Evolutionary conservation across 2,329 filamentous ascomycete genomes (phyloP).

Genomic region (Aspergillus clavatus): DNA sequence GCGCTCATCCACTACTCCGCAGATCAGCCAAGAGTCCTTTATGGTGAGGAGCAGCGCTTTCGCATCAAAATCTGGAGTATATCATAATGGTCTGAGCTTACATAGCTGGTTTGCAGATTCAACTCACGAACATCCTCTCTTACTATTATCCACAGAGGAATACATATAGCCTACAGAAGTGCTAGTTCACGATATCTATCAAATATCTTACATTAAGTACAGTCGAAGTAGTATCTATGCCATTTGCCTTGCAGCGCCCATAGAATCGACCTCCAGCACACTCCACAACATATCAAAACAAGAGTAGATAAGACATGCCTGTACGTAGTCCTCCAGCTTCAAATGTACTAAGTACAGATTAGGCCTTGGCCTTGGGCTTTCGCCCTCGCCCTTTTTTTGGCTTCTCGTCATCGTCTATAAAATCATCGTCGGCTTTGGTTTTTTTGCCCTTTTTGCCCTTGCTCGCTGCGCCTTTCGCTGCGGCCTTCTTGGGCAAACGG

Average conservation of each 20-base stretch:
- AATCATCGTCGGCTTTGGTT: constrained; percentile 28
- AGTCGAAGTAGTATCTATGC: not conserved
- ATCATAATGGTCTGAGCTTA: too few relatives aligned
- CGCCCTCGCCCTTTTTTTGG: constrained; percentile 48
- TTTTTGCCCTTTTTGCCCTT: constrained; percentile 41
- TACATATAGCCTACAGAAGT: too few relatives aligned
- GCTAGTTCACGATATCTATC: not conserved
- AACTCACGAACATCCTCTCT: too few relatives aligned
- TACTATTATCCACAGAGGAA: too few relatives aligned
- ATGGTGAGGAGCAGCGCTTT: too few relatives aligned
- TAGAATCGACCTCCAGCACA: too few relatives aligned
- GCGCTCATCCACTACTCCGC: constrained; percentile 9
- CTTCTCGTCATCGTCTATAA: constrained; percentile 43
- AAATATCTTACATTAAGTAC: not conserved
- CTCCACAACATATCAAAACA: too few relatives aligned
- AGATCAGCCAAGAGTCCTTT: constrained; percentile 14
- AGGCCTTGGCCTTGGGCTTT: constrained; percentile 27
- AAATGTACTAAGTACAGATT: constrained; percentile 1
- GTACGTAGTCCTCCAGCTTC: not conserved
- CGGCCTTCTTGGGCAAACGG: constrained; percentile 73
- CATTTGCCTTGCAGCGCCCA: too few relatives aligned
- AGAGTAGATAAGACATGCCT: not conserved
- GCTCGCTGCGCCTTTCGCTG: constrained; percentile 42
- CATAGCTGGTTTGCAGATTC: too few relatives aligned
- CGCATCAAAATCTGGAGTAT: not conserved